These are phyloP conservation scores for Dendryphion nanum DNA, from an alignment of 2,329 filamentous ascomycete species.

Conservation along the genomic window DNA sequence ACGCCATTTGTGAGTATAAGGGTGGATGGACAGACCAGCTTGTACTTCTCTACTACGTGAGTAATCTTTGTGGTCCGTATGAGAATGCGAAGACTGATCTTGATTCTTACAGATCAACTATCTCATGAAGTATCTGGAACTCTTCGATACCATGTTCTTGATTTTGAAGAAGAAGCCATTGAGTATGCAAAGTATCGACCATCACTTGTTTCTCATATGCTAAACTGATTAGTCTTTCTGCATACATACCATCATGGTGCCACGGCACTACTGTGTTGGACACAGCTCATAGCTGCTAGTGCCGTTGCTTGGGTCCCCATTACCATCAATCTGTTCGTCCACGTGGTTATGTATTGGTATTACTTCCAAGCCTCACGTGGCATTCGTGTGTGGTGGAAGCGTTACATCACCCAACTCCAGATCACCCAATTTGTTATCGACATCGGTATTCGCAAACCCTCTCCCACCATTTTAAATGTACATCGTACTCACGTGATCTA, in stretches of 20 bases:
- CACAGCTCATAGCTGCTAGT: constrained; percentile 88
- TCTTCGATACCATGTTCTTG: constrained; percentile 92
- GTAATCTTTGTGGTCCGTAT: constrained; percentile 41
- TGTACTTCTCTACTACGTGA: constrained; percentile 92
- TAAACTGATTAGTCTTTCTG: constrained; percentile 66
- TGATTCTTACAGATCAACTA: constrained; percentile 79
- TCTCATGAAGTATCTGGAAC: constrained; percentile 94
- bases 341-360: constrained; percentile 99
- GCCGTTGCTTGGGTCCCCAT: constrained; percentile 95
- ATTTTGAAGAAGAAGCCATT: constrained; percentile 99
- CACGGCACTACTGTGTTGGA: constrained; percentile 96
- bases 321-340: constrained; percentile 85
- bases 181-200: constrained; percentile 52
- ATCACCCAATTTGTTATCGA: constrained; percentile 97
- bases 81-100: constrained; percentile 26
- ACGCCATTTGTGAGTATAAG: constrained; percentile 74
- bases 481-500: constrained; percentile 38
- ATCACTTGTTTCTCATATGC: constrained; percentile 12
- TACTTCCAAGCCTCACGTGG: constrained; percentile 98
- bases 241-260: constrained; percentile 99
- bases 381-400: constrained; percentile 98
- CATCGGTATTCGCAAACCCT: constrained; percentile 67
- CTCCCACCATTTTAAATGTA: no score
- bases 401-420: constrained; percentile 97
- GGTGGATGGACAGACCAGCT: constrained; percentile 94